phyloP scores from a whole-genome alignment of 306 rosid species.

The Citrullus mucosospermus region DNA sequence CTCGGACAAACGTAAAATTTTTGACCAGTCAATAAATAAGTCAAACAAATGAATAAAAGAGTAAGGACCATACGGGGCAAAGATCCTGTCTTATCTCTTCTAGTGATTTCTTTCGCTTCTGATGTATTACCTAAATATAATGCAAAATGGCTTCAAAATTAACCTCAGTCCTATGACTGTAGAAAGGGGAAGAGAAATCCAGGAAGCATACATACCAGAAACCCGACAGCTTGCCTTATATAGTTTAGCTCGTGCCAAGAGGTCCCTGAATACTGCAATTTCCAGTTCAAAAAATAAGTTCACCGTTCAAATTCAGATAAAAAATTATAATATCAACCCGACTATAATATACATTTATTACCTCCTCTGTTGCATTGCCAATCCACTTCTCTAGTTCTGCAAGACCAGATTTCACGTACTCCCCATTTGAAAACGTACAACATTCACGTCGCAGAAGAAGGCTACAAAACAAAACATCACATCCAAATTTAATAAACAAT shows the following conservation, averaged over 20 bases:
- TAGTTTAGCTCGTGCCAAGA: slow-evolving; percentile 96
- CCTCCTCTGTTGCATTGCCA: slow-evolving; percentile 71
- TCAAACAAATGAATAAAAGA: background rate
- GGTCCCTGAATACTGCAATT: slow-evolving; percentile 85
- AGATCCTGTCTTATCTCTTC: slow-evolving; percentile 88
- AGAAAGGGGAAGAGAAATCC: background rate
- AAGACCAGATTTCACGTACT: slow-evolving; percentile 88
- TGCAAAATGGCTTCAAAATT: background rate
- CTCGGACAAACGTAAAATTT: too few relatives aligned
- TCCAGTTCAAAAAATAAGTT: slow-evolving; percentile 7
- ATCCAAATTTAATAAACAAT: slow-evolving; percentile 8
- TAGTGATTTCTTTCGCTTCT: slow-evolving; percentile 84
- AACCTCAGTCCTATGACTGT: background rate
- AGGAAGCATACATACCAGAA: slow-evolving; percentile 53
- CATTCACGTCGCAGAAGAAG: slow-evolving; percentile 92
- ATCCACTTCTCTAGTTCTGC: slow-evolving; percentile 98
- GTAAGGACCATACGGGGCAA: slow-evolving; percentile 62
- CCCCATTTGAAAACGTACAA: slow-evolving; percentile 97
- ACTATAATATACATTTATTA: background rate
- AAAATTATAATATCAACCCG: background rate
- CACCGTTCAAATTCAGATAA: background rate
- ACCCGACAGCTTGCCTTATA: slow-evolving; percentile 93
- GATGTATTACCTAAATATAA: slow-evolving; percentile 73
- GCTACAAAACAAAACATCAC: slow-evolving; percentile 26
- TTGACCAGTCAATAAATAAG: background rate